These are phyloP conservation scores for Aurinia saxatilis DNA, from an alignment of 345 rosid genomes.

Conservation along the genomic window DNA sequence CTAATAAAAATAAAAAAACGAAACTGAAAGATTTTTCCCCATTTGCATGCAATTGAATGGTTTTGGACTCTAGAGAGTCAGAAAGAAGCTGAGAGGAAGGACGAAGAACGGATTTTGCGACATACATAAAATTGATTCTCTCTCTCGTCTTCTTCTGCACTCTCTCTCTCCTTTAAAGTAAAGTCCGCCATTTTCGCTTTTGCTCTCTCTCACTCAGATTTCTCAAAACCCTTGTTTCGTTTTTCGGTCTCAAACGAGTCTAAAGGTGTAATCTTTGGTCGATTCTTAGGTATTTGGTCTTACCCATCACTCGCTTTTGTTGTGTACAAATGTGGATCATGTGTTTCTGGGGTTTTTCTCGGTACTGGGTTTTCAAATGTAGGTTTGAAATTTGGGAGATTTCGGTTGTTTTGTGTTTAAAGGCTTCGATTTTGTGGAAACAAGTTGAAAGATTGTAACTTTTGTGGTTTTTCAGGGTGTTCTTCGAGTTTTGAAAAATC, in stretches of 20 bases:
- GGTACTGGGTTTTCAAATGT: constrained; percentile 17
- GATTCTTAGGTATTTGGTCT: constrained; percentile 16
- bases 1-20: background rate
- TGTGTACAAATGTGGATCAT: background rate
- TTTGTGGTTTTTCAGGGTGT: constrained; percentile 1
- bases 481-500: background rate
- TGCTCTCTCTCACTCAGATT: background rate
- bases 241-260: background rate
- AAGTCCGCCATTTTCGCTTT: constrained; percentile 12
- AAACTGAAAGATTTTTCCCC: background rate
- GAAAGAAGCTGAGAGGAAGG: constrained; percentile 9
- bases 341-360: constrained; percentile 2
- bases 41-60: constrained; percentile 20
- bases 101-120: background rate
- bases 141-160: background rate
- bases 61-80: background rate
- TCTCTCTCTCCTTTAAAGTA: background rate
- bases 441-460: background rate
- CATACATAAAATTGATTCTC: background rate
- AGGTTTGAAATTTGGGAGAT: constrained; percentile 4
- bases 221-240: constrained; percentile 7
- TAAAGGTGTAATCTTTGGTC: background rate
- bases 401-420: background rate
- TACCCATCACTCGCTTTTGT: background rate
- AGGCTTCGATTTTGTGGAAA: constrained; percentile 7